Percentiles rank a stretch among this genome's conserved stretches.
These are phyloP conservation scores for Suillus decipiens DNA, from an alignment of 768 basidiomycete genomes.

Conservation along the genomic window DNA sequence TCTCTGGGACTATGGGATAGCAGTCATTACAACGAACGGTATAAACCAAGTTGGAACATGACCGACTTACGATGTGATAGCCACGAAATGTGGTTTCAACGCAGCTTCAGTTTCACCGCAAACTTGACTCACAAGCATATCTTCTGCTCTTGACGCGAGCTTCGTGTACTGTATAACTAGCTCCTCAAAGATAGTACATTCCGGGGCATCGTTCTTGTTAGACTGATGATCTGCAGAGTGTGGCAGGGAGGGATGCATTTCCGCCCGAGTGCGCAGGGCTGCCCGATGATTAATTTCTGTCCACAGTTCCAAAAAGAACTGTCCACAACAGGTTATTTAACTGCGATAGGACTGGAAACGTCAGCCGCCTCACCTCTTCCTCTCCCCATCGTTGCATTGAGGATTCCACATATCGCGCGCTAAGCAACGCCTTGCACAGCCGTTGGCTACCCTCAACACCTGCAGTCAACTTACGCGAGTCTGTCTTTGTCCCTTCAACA, in stretches of 20 bases:
- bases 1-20: not conserved
- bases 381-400: slow-evolving; percentile 86
- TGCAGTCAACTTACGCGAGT: slow-evolving; percentile 68
- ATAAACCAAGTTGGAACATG: not conserved
- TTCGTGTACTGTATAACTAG: slow-evolving; percentile 64
- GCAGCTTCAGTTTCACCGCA: slow-evolving; percentile 78
- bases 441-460: slow-evolving; percentile 85
- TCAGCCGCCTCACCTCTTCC: slow-evolving; percentile 67
- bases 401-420: slow-evolving; percentile 69
- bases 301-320: slow-evolving; percentile 96
- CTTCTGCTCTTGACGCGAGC: slow-evolving; percentile 72
- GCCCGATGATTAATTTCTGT: slow-evolving; percentile 68
- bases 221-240: slow-evolving; percentile 29
- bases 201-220: slow-evolving; percentile 37
- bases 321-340: slow-evolving; percentile 9
- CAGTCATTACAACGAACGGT: not conserved
- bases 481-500: slow-evolving; percentile 43
- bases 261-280: slow-evolving; percentile 55
- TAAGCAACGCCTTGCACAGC: slow-evolving; percentile 83
- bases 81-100: slow-evolving; percentile 70
- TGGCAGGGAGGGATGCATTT: slow-evolving; percentile 53
- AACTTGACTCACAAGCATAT: slow-evolving; percentile 83
- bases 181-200: slow-evolving; percentile 79
- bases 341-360: slow-evolving; percentile 4
- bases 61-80: slow-evolving; percentile 44